Evolutionary conservation across 805 yeast genomes (phyloP), one percentile per base, ranked within the genome.

Genomic region (Spathaspora hagerdaliae): DNA sequence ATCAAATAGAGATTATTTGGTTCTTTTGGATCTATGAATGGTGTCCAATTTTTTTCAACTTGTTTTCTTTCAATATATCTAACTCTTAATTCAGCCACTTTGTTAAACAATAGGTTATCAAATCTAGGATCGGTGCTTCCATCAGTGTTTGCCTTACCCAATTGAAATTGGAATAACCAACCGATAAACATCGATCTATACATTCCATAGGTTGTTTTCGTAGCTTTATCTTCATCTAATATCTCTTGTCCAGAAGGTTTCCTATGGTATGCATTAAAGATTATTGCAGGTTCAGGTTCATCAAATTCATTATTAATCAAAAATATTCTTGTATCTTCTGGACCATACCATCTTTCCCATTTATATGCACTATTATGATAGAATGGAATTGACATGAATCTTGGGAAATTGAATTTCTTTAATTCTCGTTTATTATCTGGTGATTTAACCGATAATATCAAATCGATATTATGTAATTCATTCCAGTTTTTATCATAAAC

Each of bases 11-110:
- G 45, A 34, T 56, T 46, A 27, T 55, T 52, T 51, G 68, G 73
- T 31, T 57, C 61, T 2, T 31, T 31, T 32, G 49, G 50, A 45
- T 64, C 64, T 6, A 67, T 44, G 47, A 71, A 51, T 0, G 75
- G 75, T 9, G 73, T 64, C 75, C 75, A 71, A 51, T 71, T 71
- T 48, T 71, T 71, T 45, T 65, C 48, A 6, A 36, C 15, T 41
- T 24, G 8, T 37, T 36, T 41, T 29, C 46, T 14, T 27, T 41
- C 19, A n/a, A n/a, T 38, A 31, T 13, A 51, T 11, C 38, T 39
- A 27, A 57, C 47, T 36, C 54, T 43, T 19, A 64, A 49, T 41
- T 61, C 66, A 9, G 47, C 38, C 1, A 54, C 55, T 43, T 51
- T 59, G 26, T 39, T 56, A 44, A 58, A 65, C 4, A 50, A 19